These are phyloP conservation scores for Parathielavia appendiculata DNA, from an alignment of 495 filamentous ascomycete species.

Conservation along the genomic window DNA sequence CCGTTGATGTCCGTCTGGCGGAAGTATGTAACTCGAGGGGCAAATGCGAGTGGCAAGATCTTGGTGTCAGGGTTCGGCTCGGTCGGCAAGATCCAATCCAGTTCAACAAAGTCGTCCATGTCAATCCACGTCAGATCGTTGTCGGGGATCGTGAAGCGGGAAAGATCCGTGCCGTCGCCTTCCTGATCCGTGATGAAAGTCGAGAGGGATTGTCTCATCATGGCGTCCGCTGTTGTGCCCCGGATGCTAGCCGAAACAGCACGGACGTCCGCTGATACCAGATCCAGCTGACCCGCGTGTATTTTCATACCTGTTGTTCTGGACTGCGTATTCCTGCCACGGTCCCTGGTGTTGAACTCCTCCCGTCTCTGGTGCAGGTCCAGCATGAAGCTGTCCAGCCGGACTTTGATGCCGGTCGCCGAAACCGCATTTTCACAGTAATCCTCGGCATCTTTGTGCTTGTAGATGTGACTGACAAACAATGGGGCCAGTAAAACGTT, in stretches of 20 bases:
- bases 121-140: constrained; percentile 94
- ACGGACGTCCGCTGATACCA: constrained; percentile 86
- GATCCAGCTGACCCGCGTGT: constrained; percentile 85
- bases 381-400: constrained; percentile 90
- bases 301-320: constrained; percentile 92
- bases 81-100: constrained; percentile 91
- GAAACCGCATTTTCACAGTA: constrained; percentile 73
- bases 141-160: constrained; percentile 88
- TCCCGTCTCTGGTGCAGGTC: constrained; percentile 94
- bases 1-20: constrained; percentile 89
- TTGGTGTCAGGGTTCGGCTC: constrained; percentile 88
- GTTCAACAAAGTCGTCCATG: constrained; percentile 98
- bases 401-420: constrained; percentile 89
- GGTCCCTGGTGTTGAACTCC: constrained; percentile 74
- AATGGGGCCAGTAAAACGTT: constrained; percentile 86
- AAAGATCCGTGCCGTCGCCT: constrained; percentile 58
- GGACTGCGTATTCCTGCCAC: constrained; percentile 62
- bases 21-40: constrained; percentile 94
- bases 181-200: constrained; percentile 47
- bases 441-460: constrained; percentile 93
- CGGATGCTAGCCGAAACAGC: constrained; percentile 88
- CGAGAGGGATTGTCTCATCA: constrained; percentile 56
- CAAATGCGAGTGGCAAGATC: constrained; percentile 85
- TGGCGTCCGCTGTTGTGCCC: constrained; percentile 67
- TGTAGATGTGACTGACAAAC: constrained; percentile 95